These are phyloP conservation scores for Posidonia australis DNA, from an alignment of 106 monocot genomes.

Conservation along the genomic window DNA sequence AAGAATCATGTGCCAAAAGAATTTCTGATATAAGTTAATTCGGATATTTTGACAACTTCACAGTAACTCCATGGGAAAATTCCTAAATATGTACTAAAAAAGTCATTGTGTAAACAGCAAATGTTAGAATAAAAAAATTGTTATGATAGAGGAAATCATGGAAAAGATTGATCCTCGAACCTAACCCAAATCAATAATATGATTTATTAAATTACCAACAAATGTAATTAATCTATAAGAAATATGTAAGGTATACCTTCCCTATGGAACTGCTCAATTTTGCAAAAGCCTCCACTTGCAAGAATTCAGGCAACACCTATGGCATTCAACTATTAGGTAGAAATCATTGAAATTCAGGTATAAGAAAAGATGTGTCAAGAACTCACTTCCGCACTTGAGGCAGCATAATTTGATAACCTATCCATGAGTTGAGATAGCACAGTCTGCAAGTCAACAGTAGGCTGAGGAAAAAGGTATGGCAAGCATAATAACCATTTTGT, in stretches of 20 bases:
- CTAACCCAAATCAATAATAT: not conserved
- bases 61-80: no score
- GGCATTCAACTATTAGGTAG: constrained; percentile 9
- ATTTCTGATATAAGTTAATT: no score
- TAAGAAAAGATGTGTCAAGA: constrained; percentile 1
- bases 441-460: constrained; percentile 88
- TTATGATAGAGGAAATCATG: no score
- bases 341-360: not conserved
- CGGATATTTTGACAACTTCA: no score
- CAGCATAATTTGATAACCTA: constrained; percentile 95
- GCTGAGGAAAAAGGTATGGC: constrained; percentile 33
- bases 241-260: constrained; percentile 48
- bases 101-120: no score
- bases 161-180: no score
- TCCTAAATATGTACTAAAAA: no score
- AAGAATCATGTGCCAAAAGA: no score
- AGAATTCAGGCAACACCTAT: constrained; percentile 86
- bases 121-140: no score
- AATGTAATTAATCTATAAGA: not conserved
- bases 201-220: not conserved
- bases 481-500: not conserved
- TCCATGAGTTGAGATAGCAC: constrained; percentile 96
- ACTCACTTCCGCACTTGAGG: constrained; percentile 83
- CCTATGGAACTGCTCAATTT: constrained; percentile 91
- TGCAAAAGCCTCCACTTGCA: constrained; percentile 99